A percentile compares a stretch with the other conserved stretches of the same genome.
phyloP scores from a whole-genome alignment of 768 basidiomycete genomes.

The Trametes cubensis region DNA sequence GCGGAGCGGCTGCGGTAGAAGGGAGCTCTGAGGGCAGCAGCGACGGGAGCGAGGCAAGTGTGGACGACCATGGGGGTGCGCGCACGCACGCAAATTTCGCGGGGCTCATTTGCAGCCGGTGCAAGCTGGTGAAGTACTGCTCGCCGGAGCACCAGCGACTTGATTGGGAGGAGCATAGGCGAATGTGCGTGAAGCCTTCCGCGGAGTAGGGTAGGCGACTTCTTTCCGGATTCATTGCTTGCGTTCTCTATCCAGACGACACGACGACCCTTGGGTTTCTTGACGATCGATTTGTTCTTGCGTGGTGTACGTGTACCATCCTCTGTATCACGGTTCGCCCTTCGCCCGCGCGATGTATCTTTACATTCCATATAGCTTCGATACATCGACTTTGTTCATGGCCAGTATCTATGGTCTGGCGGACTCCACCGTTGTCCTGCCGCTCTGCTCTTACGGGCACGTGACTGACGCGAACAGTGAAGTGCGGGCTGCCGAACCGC shows the following conservation, averaged over 20 bases:
- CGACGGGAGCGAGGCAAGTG: slow-evolving; percentile 46
- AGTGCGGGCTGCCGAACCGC: not conserved
- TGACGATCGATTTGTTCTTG: not conserved
- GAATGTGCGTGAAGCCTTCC: slow-evolving; percentile 59
- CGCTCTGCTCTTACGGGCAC: not conserved
- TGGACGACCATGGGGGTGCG: slow-evolving; percentile 7
- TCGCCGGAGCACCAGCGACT: slow-evolving; percentile 72
- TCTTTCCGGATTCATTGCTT: not conserved
- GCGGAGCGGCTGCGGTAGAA: slow-evolving; percentile 10
- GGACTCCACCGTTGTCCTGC: too few relatives aligned
- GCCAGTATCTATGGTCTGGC: too few relatives aligned
- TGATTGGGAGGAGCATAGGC: slow-evolving; percentile 78
- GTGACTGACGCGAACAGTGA: slow-evolving; percentile 7
- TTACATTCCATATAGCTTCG: not conserved
- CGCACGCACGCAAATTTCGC: slow-evolving; percentile 21
- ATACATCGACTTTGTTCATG: not conserved
- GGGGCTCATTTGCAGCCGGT: slow-evolving; percentile 75
- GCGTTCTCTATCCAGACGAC: not conserved
- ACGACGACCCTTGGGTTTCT: too few relatives aligned
- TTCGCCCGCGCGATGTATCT: slow-evolving; percentile 3
- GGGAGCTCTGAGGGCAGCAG: slow-evolving; percentile 46
- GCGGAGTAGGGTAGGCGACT: slow-evolving; percentile 1
- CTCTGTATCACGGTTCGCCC: not conserved
- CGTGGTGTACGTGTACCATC: slow-evolving; percentile 4
- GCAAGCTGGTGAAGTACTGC: slow-evolving; percentile 78